These are phyloP conservation scores for Xerocomus alliaceus DNA, from an alignment of 1,284 basidiomycete species.

Conservation along the genomic window DNA sequence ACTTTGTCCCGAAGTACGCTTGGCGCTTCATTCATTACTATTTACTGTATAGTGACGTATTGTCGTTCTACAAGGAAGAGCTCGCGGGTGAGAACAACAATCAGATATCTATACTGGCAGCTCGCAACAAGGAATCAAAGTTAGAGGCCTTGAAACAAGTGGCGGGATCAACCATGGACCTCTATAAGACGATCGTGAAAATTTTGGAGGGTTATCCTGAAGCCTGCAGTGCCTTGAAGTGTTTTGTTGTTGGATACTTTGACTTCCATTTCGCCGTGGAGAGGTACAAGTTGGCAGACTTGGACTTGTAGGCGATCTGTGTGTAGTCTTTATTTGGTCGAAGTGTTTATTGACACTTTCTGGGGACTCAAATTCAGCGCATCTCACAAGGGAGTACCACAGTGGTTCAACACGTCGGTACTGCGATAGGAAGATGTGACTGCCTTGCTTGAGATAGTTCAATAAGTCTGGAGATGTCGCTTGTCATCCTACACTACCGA, in stretches of 20 bases:
- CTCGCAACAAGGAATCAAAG: constrained; percentile 24
- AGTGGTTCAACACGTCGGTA: no score
- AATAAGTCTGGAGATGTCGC: no score
- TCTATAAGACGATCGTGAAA: constrained; percentile 12
- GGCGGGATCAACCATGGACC: no score
- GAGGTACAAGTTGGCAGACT: constrained; percentile 7
- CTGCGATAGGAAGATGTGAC: no score
- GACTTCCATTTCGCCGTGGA: background rate
- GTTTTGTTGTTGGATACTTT: background rate
- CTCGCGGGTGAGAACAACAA: constrained; percentile 35
- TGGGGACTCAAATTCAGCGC: no score
- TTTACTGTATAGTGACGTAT: constrained; percentile 39
- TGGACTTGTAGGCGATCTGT: constrained; percentile 4
- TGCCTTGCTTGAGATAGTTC: no score
- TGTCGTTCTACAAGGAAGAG: constrained; percentile 48
- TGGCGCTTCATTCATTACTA: background rate
- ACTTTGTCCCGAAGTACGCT: background rate
- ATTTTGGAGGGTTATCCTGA: constrained; percentile 12
- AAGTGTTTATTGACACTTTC: no score
- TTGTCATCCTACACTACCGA: no score
- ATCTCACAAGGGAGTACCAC: no score
- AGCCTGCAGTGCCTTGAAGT: constrained; percentile 1
- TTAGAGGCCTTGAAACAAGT: constrained; percentile 24
- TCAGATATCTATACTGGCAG: constrained; percentile 33
- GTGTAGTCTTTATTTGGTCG: no score